phyloP scores from a whole-genome alignment of 805 yeast genomes.

The Debaryomyces castellii region DNA sequence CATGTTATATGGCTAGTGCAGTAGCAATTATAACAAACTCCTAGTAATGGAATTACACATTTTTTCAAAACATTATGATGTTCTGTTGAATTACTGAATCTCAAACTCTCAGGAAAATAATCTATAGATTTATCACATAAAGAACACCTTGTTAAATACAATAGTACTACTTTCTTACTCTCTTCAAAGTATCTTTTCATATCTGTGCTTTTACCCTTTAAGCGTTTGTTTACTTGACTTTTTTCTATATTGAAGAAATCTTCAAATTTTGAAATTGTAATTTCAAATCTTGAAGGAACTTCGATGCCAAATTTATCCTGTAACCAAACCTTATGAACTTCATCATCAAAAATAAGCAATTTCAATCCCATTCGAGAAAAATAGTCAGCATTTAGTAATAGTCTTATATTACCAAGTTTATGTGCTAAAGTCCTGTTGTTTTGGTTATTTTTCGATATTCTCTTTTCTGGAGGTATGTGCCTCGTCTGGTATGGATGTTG shows the following conservation, averaged over 20 bases:
- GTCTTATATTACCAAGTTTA: conserved; percentile 47
- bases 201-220: conserved; percentile 24
- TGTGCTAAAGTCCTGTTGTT: conserved; percentile 44
- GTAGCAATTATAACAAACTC: conserved; percentile 37
- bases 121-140: conserved; percentile 31
- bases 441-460: conserved; percentile 37
- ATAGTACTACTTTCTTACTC: conserved; percentile 8
- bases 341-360: conserved; percentile 44
- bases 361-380: conserved; percentile 47
- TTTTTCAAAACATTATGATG: conserved; percentile 2
- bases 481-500: conserved; percentile 71
- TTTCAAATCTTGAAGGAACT: conserved; percentile 6
- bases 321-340: conserved; percentile 32
- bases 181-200: conserved; percentile 8
- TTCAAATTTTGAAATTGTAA: conserved; percentile 6
- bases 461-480: conserved; percentile 43
- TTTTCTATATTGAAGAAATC: background rate
- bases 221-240: background rate
- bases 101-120: conserved; percentile 25
- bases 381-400: conserved; percentile 41
- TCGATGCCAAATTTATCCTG: conserved; percentile 27
- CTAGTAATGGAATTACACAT: conserved; percentile 27
- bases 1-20: conserved; percentile 40
- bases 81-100: conserved; percentile 2
- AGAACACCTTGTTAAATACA: conserved; percentile 25